These are phyloP conservation scores for Pterula multifida DNA, from an alignment of 1,284 basidiomycete species.

Conservation along the genomic window DNA sequence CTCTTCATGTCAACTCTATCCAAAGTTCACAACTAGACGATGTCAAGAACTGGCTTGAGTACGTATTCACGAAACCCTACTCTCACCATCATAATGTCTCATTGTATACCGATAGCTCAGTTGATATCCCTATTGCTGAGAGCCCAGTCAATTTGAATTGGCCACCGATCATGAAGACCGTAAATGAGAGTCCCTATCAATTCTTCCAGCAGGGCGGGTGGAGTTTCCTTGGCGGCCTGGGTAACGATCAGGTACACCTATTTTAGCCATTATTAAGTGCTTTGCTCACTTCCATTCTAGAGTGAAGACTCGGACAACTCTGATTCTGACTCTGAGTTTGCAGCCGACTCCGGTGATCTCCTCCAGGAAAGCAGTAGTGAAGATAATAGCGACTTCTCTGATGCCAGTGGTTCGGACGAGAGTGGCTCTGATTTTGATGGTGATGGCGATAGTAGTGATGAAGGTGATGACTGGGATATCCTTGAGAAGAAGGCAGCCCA, in stretches of 20 bases:
- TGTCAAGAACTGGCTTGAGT: slow-evolving; percentile 98
- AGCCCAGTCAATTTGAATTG: slow-evolving; percentile 97
- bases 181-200: slow-evolving; percentile 90
- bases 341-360: slow-evolving; percentile 46
- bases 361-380: slow-evolving; percentile 37
- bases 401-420: slow-evolving; percentile 56
- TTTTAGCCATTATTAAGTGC: slow-evolving; percentile 1
- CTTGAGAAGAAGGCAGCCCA: slow-evolving; percentile 83
- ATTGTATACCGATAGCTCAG: slow-evolving; percentile 48
- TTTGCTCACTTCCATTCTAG: slow-evolving; percentile 7
- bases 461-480: slow-evolving; percentile 93
- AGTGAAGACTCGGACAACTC: slow-evolving; percentile 48
- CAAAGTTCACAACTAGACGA: slow-evolving; percentile 86
- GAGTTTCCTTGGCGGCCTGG: slow-evolving; percentile 80
- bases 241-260: slow-evolving; percentile 46
- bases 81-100: slow-evolving; percentile 10
- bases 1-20: slow-evolving; percentile 93
- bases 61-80: slow-evolving; percentile 20
- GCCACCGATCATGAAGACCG: slow-evolving; percentile 95
- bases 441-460: slow-evolving; percentile 47
- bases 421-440: slow-evolving; percentile 51
- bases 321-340: slow-evolving; percentile 74
- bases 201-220: slow-evolving; percentile 97
- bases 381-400: slow-evolving; percentile 51
- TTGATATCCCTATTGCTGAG: slow-evolving; percentile 93